phyloP scores from a whole-genome alignment of 2,329 filamentous ascomycete species.

The Graphilbum sp. region DNA sequence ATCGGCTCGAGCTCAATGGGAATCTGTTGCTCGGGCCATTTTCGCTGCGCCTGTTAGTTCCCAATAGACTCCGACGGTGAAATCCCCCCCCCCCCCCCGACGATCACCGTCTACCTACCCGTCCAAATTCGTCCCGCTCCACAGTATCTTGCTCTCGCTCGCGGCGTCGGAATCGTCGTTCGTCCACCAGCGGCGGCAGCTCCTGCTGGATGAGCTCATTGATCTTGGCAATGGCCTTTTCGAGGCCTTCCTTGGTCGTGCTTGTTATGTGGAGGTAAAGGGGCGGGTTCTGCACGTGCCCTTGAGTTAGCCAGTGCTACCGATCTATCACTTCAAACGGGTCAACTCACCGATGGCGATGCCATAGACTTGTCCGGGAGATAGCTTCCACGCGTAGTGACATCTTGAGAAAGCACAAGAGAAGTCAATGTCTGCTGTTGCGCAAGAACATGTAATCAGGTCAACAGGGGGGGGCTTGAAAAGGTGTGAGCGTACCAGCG shows the following conservation, averaged over 20 bases:
- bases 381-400: slow-evolving; percentile 93
- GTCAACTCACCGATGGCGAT: slow-evolving; percentile 60
- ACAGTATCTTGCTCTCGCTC: slow-evolving; percentile 43
- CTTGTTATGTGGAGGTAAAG: slow-evolving; percentile 92
- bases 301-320: slow-evolving; percentile 2
- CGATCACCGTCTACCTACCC: slow-evolving; percentile 51
- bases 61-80: slow-evolving; percentile 8
- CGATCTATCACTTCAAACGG: slow-evolving; percentile 1
- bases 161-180: slow-evolving; percentile 74
- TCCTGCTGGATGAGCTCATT: slow-evolving; percentile 94
- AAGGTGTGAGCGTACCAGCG: slow-evolving; percentile 71
- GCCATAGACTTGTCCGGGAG: slow-evolving; percentile 97
- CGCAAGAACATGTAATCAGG: not conserved
- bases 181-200: slow-evolving; percentile 85
- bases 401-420: slow-evolving; percentile 68
- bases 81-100: not conserved
- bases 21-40: slow-evolving; percentile 97
- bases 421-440: slow-evolving; percentile 16
- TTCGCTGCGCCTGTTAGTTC: slow-evolving; percentile 38
- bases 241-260: slow-evolving; percentile 79
- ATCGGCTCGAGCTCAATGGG: slow-evolving; percentile 81
- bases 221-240: slow-evolving; percentile 73
- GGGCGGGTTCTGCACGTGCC: slow-evolving; percentile 58
- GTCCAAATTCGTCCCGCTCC: slow-evolving; percentile 79
- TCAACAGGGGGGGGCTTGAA: not conserved